Evolutionary conservation across 495 filamentous ascomycete genomes (phyloP).

Genomic region (Hypoxylon lienhwacheense): DNA sequence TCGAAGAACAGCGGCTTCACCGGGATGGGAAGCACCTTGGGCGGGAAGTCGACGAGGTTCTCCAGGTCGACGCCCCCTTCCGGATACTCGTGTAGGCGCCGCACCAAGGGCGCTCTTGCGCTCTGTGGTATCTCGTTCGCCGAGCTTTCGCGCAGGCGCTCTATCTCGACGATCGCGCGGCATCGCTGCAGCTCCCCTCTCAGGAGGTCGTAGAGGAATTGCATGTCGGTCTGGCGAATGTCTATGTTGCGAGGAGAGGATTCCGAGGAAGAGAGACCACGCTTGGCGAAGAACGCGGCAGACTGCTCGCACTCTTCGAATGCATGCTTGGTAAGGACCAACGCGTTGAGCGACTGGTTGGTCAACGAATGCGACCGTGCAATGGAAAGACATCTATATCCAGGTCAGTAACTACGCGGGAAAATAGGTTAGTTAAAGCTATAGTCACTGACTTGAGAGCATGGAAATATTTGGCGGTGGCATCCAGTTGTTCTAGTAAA

Average conservation of each 20-base stretch:
- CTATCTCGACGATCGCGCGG: conserved; percentile 80
- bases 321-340: conserved; percentile 79
- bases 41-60: conserved; percentile 85
- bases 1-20: conserved; percentile 97
- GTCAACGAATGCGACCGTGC: conserved; percentile 80
- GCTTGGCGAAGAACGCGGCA: conserved; percentile 34
- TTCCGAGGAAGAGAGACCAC: conserved; percentile 30
- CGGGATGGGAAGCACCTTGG: conserved; percentile 76
- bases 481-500: conserved; percentile 74
- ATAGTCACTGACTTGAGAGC: conserved; percentile 69
- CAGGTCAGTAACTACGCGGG: neutral
- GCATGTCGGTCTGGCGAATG: conserved; percentile 59
- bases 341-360: conserved; percentile 71
- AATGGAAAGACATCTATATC: conserved; percentile 76
- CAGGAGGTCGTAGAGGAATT: conserved; percentile 61
- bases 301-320: conserved; percentile 56
- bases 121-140: conserved; percentile 35
- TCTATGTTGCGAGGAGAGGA: conserved; percentile 53
- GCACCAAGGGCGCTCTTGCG: conserved; percentile 58
- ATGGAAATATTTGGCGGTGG: conserved; percentile 80
- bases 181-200: conserved; percentile 70
- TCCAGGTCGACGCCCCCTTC: conserved; percentile 65
- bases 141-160: conserved; percentile 54
- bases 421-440: neutral
- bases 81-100: conserved; percentile 74